Evolutionary conservation across 176 grass and related monocot genomes (phyloP).

Genomic region (Otatea glauca): DNA sequence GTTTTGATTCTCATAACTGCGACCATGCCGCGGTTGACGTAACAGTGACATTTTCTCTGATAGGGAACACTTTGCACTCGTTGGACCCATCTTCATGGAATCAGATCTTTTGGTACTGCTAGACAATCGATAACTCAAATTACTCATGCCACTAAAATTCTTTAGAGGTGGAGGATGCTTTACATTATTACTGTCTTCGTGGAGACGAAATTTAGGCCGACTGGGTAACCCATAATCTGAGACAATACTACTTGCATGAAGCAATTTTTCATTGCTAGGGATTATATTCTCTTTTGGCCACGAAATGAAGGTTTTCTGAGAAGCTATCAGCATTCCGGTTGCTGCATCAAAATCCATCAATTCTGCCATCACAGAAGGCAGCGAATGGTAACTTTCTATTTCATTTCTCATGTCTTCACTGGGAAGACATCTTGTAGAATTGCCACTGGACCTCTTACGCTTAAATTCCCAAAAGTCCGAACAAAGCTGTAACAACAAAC

Average conservation of each 20-base stretch:
- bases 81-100: conserved; percentile 14
- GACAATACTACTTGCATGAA: not conserved
- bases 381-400: not conserved
- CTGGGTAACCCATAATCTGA: not conserved
- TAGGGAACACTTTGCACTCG: conserved; percentile 29
- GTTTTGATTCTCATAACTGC: conserved; percentile 16
- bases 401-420: not conserved
- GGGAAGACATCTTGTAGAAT: not conserved
- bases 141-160: not conserved
- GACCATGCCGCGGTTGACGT: not conserved
- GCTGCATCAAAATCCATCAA: conserved; percentile 11
- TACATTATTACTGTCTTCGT: not conserved
- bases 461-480: conserved; percentile 21
- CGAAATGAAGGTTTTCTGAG: not conserved
- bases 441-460: not conserved
- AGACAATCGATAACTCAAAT: conserved; percentile 41
- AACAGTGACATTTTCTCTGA: conserved; percentile 47
- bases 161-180: conserved; percentile 15
- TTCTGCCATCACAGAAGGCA: not conserved
- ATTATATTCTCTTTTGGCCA: not conserved
- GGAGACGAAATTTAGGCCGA: not conserved
- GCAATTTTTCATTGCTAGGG: not conserved
- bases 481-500: conserved; percentile 20
- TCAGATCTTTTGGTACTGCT: conserved; percentile 33
- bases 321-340: not conserved